These are phyloP conservation scores for Ambrosiella beaveri DNA, from an alignment of 2,329 filamentous ascomycete genomes.

Conservation along the genomic window DNA sequence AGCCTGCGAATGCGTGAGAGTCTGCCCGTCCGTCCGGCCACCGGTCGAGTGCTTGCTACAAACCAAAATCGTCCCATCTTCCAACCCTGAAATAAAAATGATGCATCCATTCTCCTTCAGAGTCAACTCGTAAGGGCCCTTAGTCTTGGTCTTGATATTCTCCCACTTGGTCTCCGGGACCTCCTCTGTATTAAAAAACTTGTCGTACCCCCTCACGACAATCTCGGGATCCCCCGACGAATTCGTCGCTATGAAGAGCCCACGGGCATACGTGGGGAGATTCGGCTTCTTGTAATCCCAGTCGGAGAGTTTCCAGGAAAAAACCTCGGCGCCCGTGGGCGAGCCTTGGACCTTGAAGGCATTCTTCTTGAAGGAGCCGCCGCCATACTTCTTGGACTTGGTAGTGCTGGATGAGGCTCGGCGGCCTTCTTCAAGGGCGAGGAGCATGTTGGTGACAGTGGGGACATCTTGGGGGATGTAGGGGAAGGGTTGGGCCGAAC, in stretches of 20 bases:
- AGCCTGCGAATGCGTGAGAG: conserved; percentile 64
- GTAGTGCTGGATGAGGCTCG: conserved; percentile 22
- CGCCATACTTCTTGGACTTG: conserved; percentile 36
- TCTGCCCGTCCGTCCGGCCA: conserved; percentile 44
- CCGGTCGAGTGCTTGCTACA: conserved; percentile 98
- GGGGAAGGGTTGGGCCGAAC: conserved; percentile 22
- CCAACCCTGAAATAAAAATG: conserved; percentile 85
- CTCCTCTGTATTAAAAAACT: conserved; percentile 93
- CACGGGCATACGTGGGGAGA: conserved; percentile 81
- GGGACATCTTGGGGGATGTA: conserved; percentile 52
- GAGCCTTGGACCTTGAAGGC: conserved; percentile 52
- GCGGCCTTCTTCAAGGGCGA: conserved; percentile 39
- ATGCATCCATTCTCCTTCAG: conserved; percentile 99
- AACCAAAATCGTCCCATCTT: conserved; percentile 79
- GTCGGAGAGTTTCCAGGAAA: conserved; percentile 87
- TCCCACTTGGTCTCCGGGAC: conserved; percentile 67
- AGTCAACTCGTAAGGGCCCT: conserved; percentile 83
- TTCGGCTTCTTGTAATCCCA: conserved; percentile 86
- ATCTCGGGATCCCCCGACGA: conserved; percentile 53
- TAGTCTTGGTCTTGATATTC: conserved; percentile 57
- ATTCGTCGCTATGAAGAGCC: conserved; percentile 69
- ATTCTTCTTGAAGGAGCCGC: conserved; percentile 58
- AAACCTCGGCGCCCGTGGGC: conserved; percentile 47
- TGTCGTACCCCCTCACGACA: conserved; percentile 81
- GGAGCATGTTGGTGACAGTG: conserved; percentile 48